Conservation (phyloP, 225 moss, liverwort and hornwort species). For the Sphagnum contortum region DNA sequence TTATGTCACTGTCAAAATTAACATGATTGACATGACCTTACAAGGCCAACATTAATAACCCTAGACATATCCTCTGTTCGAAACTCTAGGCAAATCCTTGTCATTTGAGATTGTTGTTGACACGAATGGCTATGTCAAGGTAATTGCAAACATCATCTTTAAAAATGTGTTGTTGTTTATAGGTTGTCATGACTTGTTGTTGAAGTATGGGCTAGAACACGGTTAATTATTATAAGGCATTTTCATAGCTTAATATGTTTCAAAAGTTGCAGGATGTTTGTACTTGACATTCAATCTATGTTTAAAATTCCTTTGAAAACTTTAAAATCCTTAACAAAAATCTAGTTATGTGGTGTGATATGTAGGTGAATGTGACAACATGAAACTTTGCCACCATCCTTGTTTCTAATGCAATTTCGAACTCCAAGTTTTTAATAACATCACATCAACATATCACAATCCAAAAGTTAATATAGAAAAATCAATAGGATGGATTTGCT, state of each 20-base stretch:
- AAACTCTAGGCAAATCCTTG: constrained; percentile 61
- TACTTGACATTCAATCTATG: too few relatives aligned
- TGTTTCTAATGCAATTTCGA: constrained; percentile 77
- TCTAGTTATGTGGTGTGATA: not conserved
- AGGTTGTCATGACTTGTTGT: not conserved
- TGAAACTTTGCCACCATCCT: constrained; percentile 47
- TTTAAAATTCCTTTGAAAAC: too few relatives aligned
- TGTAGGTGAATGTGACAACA: constrained; percentile 65
- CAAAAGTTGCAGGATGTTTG: not conserved
- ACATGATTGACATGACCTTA: too few relatives aligned
- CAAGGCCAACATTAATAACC: too few relatives aligned
- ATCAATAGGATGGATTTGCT: too few relatives aligned
- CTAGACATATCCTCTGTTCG: constrained; percentile 63
- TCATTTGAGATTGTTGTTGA: constrained; percentile 92
- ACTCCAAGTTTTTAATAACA: constrained; percentile 56
- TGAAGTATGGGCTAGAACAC: too few relatives aligned
- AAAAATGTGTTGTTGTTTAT: not conserved
- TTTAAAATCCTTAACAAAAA: too few relatives aligned
- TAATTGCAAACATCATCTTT: constrained; percentile 15
- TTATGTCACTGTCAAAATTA: too few relatives aligned
- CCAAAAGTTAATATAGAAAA: constrained; percentile 23
- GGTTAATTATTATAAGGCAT: not conserved
- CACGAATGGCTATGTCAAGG: constrained; percentile 87
- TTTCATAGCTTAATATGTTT: not conserved
- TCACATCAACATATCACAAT: constrained; percentile 62